Percentiles rank a stretch among this genome's conserved stretches.
phyloP scores from a whole-genome alignment of 495 filamentous ascomycete species.

The Bacidia gigantensis region DNA sequence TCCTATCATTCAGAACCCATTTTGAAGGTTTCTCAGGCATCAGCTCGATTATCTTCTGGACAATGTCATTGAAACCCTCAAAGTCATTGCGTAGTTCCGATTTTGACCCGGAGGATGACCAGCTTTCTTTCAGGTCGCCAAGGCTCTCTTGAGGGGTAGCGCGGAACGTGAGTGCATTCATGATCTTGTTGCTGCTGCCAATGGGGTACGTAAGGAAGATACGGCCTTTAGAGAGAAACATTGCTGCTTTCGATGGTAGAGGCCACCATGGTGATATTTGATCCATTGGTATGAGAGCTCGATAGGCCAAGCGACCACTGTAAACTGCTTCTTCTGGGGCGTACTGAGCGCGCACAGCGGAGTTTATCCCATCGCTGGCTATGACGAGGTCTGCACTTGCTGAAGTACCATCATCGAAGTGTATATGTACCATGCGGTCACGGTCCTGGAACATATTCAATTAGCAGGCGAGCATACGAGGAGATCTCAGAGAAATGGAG shows the following conservation, averaged over 20 bases:
- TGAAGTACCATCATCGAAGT: constrained; percentile 36
- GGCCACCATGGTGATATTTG: constrained; percentile 18
- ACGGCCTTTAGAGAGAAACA: constrained; percentile 15
- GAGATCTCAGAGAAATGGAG: background rate
- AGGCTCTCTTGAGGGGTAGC: constrained; percentile 11
- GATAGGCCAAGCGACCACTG: constrained; percentile 16
- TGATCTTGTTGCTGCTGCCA: constrained; percentile 14
- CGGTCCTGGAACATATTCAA: constrained; percentile 27
- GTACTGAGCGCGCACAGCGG: constrained; percentile 35
- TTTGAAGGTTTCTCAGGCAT: constrained; percentile 22
- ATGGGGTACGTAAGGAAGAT: constrained; percentile 24
- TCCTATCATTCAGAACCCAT: constrained; percentile 31
- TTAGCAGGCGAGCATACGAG: constrained; percentile 9
- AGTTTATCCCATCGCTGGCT: constrained; percentile 54
- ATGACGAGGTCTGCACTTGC: constrained; percentile 40
- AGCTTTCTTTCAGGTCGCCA: constrained; percentile 22
- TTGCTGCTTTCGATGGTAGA: constrained; percentile 16
- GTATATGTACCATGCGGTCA: constrained; percentile 28
- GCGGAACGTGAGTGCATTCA: constrained; percentile 21
- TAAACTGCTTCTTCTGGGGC: constrained; percentile 11
- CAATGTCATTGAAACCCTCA: constrained; percentile 18
- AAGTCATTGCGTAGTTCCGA: constrained; percentile 26
- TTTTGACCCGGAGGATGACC: constrained; percentile 24
- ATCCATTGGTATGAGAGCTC: constrained; percentile 16
- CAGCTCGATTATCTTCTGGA: constrained; percentile 14